phyloP scores from a whole-genome alignment of 371 early-diverging fungal genomes.

The Apophysomyces ossiformis region DNA sequence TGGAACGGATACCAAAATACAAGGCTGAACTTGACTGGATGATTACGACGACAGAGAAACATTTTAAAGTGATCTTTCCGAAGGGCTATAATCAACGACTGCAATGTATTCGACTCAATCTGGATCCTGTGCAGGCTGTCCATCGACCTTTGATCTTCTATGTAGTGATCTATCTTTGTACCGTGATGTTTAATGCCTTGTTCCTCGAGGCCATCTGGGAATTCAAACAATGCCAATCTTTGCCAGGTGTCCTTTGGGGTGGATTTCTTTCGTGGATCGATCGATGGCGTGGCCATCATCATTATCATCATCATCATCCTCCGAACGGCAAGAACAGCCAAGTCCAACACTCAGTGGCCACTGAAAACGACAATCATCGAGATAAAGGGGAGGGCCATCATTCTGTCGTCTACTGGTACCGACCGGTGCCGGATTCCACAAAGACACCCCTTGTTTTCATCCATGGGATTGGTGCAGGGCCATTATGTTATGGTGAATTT shows the following conservation, averaged over 20 bases:
- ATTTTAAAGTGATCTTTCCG: conserved; percentile 46
- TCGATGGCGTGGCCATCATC: background rate
- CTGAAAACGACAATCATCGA: too few species aligned
- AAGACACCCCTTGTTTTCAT: conserved; percentile 65
- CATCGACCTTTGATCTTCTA: conserved; percentile 68
- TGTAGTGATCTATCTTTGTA: conserved; percentile 34
- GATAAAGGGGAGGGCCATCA: background rate
- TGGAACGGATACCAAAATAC: conserved; percentile 33
- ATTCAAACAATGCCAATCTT: conserved; percentile 22
- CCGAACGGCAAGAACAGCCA: background rate
- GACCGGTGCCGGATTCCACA: conserved; percentile 12
- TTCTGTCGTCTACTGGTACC: conserved; percentile 38
- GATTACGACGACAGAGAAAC: conserved; percentile 45
- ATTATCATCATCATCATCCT: conserved; percentile 4
- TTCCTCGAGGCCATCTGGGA: conserved; percentile 29
- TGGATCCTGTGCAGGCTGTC: conserved; percentile 65
- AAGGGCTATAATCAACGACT: conserved; percentile 57
- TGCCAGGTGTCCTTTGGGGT: conserved; percentile 31
- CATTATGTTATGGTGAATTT: conserved; percentile 59
- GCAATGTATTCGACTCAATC: conserved; percentile 59
- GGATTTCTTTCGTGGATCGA: conserved; percentile 24
- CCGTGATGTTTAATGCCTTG: conserved; percentile 29
- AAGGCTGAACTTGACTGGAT: conserved; percentile 55
- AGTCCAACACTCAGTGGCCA: too few species aligned
- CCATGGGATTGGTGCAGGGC: conserved; percentile 71